Percentiles rank a stretch among this genome's conserved stretches.
These are phyloP conservation scores for Colletotrichum magnum DNA, from an alignment of 2,329 filamentous ascomycete genomes.

Conservation along the genomic window DNA sequence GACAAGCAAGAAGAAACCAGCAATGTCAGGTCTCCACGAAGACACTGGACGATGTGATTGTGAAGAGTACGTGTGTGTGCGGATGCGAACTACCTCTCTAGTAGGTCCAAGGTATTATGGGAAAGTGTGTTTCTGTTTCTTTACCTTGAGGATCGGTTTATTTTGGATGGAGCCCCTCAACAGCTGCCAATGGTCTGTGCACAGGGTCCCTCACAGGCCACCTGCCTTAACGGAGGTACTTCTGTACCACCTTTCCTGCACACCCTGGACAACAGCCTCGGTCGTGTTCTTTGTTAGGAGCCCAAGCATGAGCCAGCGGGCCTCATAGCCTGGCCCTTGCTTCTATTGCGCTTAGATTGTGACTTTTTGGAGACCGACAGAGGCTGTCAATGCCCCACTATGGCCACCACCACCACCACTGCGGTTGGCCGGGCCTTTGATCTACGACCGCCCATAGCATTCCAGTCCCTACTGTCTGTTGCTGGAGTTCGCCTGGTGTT, in stretches of 20 bases:
- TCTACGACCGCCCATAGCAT: slow-evolving; percentile 28
- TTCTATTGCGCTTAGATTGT: neutral
- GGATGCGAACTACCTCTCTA: slow-evolving; percentile 18
- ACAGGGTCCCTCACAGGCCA: slow-evolving; percentile 28
- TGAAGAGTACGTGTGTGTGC: no score
- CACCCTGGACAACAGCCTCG: slow-evolving; percentile 4
- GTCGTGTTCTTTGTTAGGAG: slow-evolving; percentile 27
- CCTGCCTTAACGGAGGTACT: slow-evolving; percentile 30
- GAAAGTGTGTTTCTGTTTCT: slow-evolving; percentile 29
- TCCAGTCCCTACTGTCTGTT: neutral
- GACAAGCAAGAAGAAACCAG: neutral
- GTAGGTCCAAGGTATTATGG: slow-evolving; percentile 23
- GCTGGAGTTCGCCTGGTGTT: slow-evolving; percentile 11
- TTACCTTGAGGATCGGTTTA: slow-evolving; percentile 31
- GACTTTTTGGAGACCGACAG: slow-evolving; percentile 16
- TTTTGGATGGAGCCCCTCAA: slow-evolving; percentile 39
- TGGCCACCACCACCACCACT: slow-evolving; percentile 31
- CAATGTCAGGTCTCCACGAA: slow-evolving; percentile 34
- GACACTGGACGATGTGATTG: neutral
- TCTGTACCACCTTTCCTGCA: slow-evolving; percentile 16
- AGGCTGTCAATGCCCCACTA: slow-evolving; percentile 36
- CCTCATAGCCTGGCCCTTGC: slow-evolving; percentile 2
- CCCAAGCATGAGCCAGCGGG: slow-evolving; percentile 6
- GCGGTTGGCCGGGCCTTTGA: slow-evolving; percentile 10
- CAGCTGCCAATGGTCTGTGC: slow-evolving; percentile 31